Evolutionary conservation across 441 rosid genomes (phyloP), one percentile per base, ranked within the genome.

Genomic region (Euphorbia celastroides): DNA sequence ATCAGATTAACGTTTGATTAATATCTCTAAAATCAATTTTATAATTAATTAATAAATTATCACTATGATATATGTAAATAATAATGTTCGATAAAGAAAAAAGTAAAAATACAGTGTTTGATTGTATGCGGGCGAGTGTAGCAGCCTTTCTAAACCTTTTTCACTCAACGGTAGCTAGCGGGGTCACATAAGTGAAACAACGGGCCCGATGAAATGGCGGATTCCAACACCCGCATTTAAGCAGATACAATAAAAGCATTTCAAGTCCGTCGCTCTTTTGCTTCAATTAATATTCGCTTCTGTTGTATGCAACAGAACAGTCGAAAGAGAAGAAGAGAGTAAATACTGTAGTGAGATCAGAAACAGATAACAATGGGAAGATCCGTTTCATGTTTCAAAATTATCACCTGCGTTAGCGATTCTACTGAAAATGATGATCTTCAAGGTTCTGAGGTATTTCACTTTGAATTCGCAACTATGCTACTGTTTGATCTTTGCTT

Each of bases 321-420:
- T 65, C 20, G 52, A 46, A 46, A 22, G 60, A 2, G 57, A 26
- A 36, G 31, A 57, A 6, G 52, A 12, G 23, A 69, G 66, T 34
- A 32, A 54, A 22, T 22, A 14, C 28, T 64, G 59, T 58, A 62
- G 62, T 62, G 61, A 25, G 7, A 20, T 19, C 4, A 61, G 30
- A 41, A 69, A 59, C 5, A 41, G 5, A 44, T 10, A 11, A 3
- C 52, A 64, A 90, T 91, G 97, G 96, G 96, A 79, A 85, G 90
- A 86, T 83, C 97, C 64, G 71, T 80, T 65, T 85, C 96, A 59
- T 94, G 99, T 82, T 81, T 94, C 77, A 89, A 87, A 31, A 80
- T 93, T 78, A 89, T 91, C 64, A 57, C 89, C 16, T 94, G 97
- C 76, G 85, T 89, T 30, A 66, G 93, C 70, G 85, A 80, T 69